These are phyloP conservation scores for Boletellus emodensis DNA, from an alignment of 768 basidiomycete genomes.

Conservation along the genomic window DNA sequence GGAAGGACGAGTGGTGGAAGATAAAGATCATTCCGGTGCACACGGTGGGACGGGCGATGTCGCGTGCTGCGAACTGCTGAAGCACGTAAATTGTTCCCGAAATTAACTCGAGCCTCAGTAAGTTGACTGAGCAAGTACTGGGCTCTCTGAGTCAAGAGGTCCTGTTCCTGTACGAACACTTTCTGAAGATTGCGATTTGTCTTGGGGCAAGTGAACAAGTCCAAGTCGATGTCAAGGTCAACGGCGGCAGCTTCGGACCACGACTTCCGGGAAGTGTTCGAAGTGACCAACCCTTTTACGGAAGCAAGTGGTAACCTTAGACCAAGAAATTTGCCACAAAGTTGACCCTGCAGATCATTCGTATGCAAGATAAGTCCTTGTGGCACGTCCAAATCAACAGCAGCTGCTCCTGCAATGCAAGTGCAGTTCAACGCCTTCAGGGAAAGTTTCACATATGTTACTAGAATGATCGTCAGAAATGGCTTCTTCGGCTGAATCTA, in stretches of 20 bases:
- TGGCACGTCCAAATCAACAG: constrained; percentile 52
- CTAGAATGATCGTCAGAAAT: constrained; percentile 37
- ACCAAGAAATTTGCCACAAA: constrained; percentile 61
- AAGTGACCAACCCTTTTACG: constrained; percentile 48
- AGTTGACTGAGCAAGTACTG: constrained; percentile 45
- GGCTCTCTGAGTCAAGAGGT: constrained; percentile 62
- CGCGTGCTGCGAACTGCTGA: neutral
- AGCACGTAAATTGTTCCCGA: neutral
- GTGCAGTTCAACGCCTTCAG: constrained; percentile 52
- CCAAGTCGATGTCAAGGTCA: constrained; percentile 53
- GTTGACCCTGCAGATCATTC: constrained; percentile 72
- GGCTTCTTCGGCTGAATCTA: constrained; percentile 1
- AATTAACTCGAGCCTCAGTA: constrained; percentile 12
- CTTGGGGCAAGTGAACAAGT: constrained; percentile 64
- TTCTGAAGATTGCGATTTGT: constrained; percentile 53
- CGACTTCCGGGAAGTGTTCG: constrained; percentile 33
- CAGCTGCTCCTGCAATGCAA: constrained; percentile 51
- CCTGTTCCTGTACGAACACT: constrained; percentile 68
- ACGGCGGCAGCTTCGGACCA: constrained; percentile 70
- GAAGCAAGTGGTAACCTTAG: constrained; percentile 50
- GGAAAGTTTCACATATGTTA: constrained; percentile 77
- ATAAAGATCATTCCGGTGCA: constrained; percentile 51
- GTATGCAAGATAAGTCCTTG: constrained; percentile 60
- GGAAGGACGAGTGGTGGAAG: constrained; percentile 38
- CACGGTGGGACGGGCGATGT: constrained; percentile 8